Conservation (phyloP, 2,329 filamentous ascomycete genomes). For the Fusarium sp. region DNA sequence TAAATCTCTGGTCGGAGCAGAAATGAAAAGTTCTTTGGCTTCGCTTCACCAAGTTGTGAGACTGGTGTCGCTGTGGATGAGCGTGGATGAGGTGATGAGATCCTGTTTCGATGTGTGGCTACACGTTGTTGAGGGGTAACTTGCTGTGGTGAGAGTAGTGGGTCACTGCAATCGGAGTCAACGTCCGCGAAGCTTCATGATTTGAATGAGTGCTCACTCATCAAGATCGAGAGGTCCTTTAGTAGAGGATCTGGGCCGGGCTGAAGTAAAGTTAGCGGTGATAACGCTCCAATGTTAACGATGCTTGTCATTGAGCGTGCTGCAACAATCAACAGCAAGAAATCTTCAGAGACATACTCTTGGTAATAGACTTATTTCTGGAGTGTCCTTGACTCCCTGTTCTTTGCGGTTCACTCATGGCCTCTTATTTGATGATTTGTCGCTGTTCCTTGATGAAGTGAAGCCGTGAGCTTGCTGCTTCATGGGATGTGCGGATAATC, state of each 20-base stretch:
- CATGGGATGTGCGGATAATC: slow-evolving; percentile 43
- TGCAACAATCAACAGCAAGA: background rate
- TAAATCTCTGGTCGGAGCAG: slow-evolving; percentile 85
- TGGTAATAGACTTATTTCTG: slow-evolving; percentile 56
- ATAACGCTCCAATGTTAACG: slow-evolving; percentile 16
- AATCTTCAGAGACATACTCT: slow-evolving; percentile 49
- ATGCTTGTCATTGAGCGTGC: slow-evolving; percentile 2
- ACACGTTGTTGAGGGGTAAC: slow-evolving; percentile 42
- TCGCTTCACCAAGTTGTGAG: slow-evolving; percentile 50
- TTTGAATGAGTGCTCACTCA: slow-evolving; percentile 70
- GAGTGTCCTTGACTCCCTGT: slow-evolving; percentile 52
- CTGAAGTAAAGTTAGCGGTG: slow-evolving; percentile 53
- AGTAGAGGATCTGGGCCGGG: slow-evolving; percentile 77
- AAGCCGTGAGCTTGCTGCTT: slow-evolving; percentile 25
- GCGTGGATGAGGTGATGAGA: slow-evolving; percentile 46
- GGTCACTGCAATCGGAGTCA: slow-evolving; percentile 42
- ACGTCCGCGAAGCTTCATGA: background rate
- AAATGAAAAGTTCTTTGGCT: slow-evolving; percentile 79
- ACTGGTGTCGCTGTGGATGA: slow-evolving; percentile 48
- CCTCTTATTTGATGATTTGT: slow-evolving; percentile 19
- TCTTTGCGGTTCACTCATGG: slow-evolving; percentile 51
- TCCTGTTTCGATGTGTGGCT: slow-evolving; percentile 40
- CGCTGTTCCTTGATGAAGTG: slow-evolving; percentile 20
- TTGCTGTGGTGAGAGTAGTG: slow-evolving; percentile 50
- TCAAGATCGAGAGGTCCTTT: slow-evolving; percentile 82